Conservation (phyloP, 129 eudicot species). For the Ambrosia artemisiifolia region DNA sequence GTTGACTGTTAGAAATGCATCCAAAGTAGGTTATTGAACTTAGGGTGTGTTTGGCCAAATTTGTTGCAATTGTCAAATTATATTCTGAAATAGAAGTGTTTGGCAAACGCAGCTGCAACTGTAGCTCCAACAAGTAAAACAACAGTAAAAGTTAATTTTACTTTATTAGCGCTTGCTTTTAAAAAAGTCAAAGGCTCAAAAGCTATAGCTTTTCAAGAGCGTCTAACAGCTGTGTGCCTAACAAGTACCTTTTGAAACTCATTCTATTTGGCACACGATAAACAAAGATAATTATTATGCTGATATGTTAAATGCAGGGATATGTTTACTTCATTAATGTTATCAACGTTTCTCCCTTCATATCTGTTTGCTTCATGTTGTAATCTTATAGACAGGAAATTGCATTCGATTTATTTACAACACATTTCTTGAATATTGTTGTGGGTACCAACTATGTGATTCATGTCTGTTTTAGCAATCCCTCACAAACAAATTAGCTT, state of each 20-base stretch:
- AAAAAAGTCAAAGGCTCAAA: neutral
- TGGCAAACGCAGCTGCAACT: neutral
- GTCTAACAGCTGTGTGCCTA: neutral
- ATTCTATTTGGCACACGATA: neutral
- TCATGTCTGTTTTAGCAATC: constrained; percentile 15
- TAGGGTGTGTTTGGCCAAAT: neutral
- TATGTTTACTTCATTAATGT: neutral
- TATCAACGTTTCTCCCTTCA: neutral
- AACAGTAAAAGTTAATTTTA: neutral
- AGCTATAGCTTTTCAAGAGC: constrained; percentile 1
- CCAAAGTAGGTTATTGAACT: neutral
- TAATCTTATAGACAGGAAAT: neutral
- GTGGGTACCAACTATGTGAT: neutral
- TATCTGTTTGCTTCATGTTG: neutral
- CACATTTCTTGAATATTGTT: neutral
- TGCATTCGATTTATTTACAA: neutral
- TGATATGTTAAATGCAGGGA: neutral
- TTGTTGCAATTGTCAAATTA: neutral
- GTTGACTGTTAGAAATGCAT: neutral
- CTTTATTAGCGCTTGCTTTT: neutral
- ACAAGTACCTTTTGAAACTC: neutral
- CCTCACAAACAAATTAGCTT: neutral
- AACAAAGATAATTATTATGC: constrained; percentile 1
- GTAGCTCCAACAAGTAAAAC: neutral
- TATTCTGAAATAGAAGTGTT: neutral